Percentiles rank a stretch among this genome's conserved stretches.
These are phyloP conservation scores for Irpex rosettiformis DNA, from an alignment of 1,284 basidiomycete genomes.

Conservation along the genomic window DNA sequence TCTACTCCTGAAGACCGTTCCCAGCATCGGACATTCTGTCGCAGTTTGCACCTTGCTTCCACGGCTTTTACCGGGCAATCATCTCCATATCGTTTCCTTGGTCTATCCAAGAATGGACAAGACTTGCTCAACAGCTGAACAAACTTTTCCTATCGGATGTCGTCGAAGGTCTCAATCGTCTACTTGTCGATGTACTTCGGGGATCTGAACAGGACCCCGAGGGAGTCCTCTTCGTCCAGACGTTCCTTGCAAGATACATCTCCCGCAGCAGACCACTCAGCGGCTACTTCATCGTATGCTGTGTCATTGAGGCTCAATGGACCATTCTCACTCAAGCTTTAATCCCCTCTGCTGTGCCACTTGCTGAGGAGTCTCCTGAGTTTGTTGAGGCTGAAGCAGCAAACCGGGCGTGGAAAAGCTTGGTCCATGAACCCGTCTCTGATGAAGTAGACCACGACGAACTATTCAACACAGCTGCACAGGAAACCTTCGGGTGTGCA, in stretches of 20 bases:
- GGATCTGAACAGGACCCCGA: conserved; percentile 50
- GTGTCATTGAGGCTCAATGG: conserved; percentile 81
- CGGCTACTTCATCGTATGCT: conserved; percentile 86
- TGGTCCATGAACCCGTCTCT: conserved; percentile 51
- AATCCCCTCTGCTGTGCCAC: conserved; percentile 36
- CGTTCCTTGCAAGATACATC: conserved; percentile 77
- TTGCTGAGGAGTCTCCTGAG: conserved; percentile 28
- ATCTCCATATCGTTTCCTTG: conserved; percentile 76
- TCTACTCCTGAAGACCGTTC: background rate
- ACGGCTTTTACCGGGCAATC: conserved; percentile 85
- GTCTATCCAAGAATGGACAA: conserved; percentile 65
- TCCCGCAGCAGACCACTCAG: conserved; percentile 74
- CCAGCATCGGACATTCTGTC: conserved; percentile 70
- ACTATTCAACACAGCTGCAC: conserved; percentile 41
- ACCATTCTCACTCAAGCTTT: conserved; percentile 79
- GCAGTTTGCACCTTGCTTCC: conserved; percentile 77
- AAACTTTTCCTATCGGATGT: conserved; percentile 56
- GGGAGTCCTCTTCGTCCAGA: conserved; percentile 56
- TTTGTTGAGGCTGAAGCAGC: conserved; percentile 73
- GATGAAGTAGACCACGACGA: conserved; percentile 38
- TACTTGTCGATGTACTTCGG: conserved; percentile 59
- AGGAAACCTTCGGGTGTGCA: conserved; percentile 51
- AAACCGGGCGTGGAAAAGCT: conserved; percentile 72
- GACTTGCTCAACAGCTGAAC: conserved; percentile 51
- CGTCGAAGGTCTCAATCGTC: conserved; percentile 66